These are phyloP conservation scores for Penicillium rolfsii DNA, from an alignment of 2,329 filamentous ascomycete species.

Conservation along the genomic window DNA sequence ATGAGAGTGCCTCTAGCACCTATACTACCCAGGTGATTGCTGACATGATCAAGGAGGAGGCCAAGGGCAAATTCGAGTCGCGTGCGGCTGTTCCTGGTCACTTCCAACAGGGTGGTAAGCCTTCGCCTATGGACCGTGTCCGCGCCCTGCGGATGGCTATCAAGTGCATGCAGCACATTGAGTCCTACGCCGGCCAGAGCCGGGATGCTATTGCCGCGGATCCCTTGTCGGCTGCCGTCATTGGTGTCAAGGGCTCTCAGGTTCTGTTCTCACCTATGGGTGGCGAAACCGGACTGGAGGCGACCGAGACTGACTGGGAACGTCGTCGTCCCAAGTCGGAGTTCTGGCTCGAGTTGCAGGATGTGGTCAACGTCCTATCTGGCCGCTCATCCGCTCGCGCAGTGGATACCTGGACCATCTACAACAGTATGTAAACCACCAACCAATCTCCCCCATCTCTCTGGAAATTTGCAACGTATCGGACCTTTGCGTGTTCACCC, in stretches of 20 bases:
- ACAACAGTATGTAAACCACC: conserved; percentile 34
- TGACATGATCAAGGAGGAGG: conserved; percentile 92
- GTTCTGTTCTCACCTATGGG: conserved; percentile 85
- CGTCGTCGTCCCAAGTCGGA: conserved; percentile 81
- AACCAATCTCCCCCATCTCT: conserved; percentile 8
- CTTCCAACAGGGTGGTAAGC: conserved; percentile 90
- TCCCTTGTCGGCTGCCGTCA: conserved; percentile 74
- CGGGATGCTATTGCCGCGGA: conserved; percentile 72
- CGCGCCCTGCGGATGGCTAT: conserved; percentile 89
- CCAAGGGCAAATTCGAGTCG: conserved; percentile 87
- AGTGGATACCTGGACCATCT: conserved; percentile 34
- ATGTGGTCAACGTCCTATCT: conserved; percentile 80
- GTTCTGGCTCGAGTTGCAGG: conserved; percentile 81
- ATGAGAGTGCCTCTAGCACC: conserved; percentile 87
- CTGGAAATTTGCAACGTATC: conserved; percentile 7
- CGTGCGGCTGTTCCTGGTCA: conserved; percentile 90
- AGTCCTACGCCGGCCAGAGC: conserved; percentile 70
- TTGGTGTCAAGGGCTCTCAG: conserved; percentile 87
- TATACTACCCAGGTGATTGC: conserved; percentile 94
- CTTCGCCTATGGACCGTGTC: conserved; percentile 94
- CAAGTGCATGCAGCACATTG: conserved; percentile 90
- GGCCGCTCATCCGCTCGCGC: conserved; percentile 61
- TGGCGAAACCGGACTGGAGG: conserved; percentile 67
- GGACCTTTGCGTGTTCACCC: not conserved
- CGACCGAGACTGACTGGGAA: conserved; percentile 87